Evolutionary conservation across 345 rosid species (phyloP).

Genomic region (Lepidium aucheri): DNA sequence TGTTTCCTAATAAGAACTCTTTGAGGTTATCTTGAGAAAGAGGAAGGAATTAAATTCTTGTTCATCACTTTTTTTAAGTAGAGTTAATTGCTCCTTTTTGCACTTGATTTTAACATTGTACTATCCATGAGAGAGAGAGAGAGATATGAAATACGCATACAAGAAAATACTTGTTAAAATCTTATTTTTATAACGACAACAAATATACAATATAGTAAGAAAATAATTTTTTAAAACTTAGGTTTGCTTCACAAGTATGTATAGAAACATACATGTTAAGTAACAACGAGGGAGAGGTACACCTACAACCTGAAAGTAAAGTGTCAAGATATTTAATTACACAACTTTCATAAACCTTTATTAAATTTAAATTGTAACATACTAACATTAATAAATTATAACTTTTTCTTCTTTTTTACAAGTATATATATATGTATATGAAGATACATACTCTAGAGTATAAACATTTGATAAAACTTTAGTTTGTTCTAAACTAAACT

Average conservation of each 20-base stretch:
- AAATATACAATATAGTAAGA: background rate
- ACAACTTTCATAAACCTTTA: background rate
- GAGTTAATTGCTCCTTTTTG: slow-evolving; percentile 16
- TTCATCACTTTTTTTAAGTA: slow-evolving; percentile 37
- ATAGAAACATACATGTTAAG: slow-evolving; percentile 12
- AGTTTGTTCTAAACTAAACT: background rate
- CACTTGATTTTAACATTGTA: slow-evolving; percentile 24
- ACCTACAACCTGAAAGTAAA: slow-evolving; percentile 24
- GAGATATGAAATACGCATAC: background rate
- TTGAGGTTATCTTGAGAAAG: slow-evolving; percentile 37
- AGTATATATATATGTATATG: slow-evolving; percentile 5
- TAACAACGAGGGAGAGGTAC: slow-evolving; percentile 20
- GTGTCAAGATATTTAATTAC: background rate
- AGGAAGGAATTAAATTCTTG: slow-evolving; percentile 51
- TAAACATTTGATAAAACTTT: background rate
- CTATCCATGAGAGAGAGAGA: slow-evolving; percentile 22
- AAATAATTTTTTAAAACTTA: background rate
- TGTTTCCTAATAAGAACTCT: slow-evolving; percentile 34
- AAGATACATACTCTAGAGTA: background rate
- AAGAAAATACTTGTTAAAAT: background rate
- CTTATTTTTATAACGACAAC: slow-evolving; percentile 3
- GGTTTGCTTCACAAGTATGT: slow-evolving; percentile 17
- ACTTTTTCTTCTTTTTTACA: background rate
- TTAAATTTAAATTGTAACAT: too few relatives aligned
- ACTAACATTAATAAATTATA: background rate